These are phyloP conservation scores for Arthrobotrys entomopaga DNA, from an alignment of 2,329 filamentous ascomycete species.

Conservation along the genomic window DNA sequence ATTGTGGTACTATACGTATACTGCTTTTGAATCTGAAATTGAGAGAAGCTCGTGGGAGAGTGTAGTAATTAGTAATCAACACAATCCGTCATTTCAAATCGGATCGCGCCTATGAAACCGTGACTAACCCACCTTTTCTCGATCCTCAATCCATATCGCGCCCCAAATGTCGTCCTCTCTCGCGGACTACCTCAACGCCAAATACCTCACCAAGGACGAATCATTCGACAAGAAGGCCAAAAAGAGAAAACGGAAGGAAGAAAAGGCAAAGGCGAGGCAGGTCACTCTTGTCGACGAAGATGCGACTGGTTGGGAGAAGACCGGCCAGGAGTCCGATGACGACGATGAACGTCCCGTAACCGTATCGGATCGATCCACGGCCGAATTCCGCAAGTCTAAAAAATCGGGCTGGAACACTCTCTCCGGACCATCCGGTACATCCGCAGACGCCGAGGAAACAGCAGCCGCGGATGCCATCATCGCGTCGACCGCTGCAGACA, in stretches of 20 bases:
- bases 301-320: constrained; percentile 67
- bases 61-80: constrained; percentile 5
- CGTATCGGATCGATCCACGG: constrained; percentile 57
- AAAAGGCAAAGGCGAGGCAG: constrained; percentile 62
- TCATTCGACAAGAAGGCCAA: constrained; percentile 69
- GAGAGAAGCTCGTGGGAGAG: background rate
- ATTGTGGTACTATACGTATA: no score
- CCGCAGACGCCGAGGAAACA: constrained; percentile 66
- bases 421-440: constrained; percentile 61
- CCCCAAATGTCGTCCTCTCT: constrained; percentile 69
- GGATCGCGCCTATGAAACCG: background rate
- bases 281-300: constrained; percentile 75
- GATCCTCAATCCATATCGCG: background rate
- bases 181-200: constrained; percentile 86
- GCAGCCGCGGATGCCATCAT: constrained; percentile 80
- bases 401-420: constrained; percentile 46
- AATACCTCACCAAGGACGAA: constrained; percentile 77
- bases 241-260: constrained; percentile 73
- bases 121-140: background rate
- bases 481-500: constrained; percentile 75
- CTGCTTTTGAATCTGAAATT: background rate
- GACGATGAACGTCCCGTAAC: constrained; percentile 66
- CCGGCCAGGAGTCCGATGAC: constrained; percentile 62
- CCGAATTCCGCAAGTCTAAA: constrained; percentile 63
- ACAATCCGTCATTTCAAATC: background rate